Evolutionary conservation across 768 basidiomycete genomes (phyloP).

Genomic region (Tylopilus sp.): DNA sequence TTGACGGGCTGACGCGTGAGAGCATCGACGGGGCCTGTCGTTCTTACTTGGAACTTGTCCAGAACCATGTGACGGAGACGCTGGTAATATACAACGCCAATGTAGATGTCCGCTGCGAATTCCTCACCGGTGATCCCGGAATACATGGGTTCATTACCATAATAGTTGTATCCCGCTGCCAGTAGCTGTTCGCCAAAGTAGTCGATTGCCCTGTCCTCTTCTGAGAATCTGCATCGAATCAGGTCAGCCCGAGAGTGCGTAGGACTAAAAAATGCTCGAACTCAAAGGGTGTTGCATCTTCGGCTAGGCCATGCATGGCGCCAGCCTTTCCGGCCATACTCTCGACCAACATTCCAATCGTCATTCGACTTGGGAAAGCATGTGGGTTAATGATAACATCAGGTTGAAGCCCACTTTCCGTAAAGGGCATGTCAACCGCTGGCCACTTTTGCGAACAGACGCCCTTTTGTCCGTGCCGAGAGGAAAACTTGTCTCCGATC

Average conservation of each 20-base stretch:
- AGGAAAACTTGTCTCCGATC: conserved; percentile 99
- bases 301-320: conserved; percentile 96
- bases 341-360: conserved; percentile 99
- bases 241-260: conserved; percentile 9
- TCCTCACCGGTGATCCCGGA: conserved; percentile 99
- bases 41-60: conserved; percentile 99
- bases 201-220: conserved; percentile 94
- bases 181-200: conserved; percentile 96
- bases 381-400: conserved; percentile 99
- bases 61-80: conserved; percentile 98
- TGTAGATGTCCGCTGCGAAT: conserved; percentile 97
- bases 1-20: conserved; percentile 97
- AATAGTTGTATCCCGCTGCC: conserved; percentile 96
- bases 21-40: conserved; percentile 95
- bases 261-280: conserved; percentile 38
- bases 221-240: conserved; percentile 66
- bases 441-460: conserved; percentile 99
- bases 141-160: conserved; percentile 99
- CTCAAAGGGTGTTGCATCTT: conserved; percentile 99
- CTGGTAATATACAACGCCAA: conserved; percentile 98
- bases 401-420: conserved; percentile 97
- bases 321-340: conserved; percentile 99
- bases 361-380: conserved; percentile 99
- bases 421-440: conserved; percentile 96
- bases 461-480: conserved; percentile 98